A percentile compares a stretch with the other conserved stretches of the same genome.
Conservation (phyloP, 2,329 filamentous ascomycete genomes). For the Botrytis paeoniae region DNA sequence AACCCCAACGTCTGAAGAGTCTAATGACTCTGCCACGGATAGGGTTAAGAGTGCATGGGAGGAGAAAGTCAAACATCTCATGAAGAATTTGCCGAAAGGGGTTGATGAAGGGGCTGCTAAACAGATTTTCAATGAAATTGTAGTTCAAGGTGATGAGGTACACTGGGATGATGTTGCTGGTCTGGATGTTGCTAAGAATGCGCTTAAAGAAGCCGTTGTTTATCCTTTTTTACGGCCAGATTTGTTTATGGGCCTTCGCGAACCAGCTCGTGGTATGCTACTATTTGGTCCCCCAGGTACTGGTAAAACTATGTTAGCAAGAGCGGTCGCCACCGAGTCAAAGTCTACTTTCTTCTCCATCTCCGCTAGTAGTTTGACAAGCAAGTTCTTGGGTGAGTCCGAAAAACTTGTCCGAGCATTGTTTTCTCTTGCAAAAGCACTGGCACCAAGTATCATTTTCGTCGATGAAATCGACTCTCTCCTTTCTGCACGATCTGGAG, state of each 20-base stretch:
- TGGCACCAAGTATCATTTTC: constrained; percentile 95
- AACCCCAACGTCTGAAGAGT: constrained; percentile 48
- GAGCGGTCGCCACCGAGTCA: constrained; percentile 91
- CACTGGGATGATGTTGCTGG: constrained; percentile 94
- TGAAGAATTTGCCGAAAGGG: constrained; percentile 77
- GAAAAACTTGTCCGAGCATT: constrained; percentile 94
- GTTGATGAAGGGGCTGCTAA: constrained; percentile 80
- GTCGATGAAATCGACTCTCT: constrained; percentile 97
- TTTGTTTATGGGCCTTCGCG: constrained; percentile 90
- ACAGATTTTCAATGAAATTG: constrained; percentile 93
- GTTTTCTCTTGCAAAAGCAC: constrained; percentile 81
- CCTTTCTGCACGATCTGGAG: constrained; percentile 77
- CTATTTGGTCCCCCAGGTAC: constrained; percentile 97
- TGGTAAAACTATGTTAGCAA: constrained; percentile 95
- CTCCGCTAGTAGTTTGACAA: constrained; percentile 88
- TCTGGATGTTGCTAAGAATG: constrained; percentile 83
- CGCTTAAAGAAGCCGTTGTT: constrained; percentile 91
- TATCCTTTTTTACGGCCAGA: constrained; percentile 96
- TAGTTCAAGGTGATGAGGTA: constrained; percentile 90
- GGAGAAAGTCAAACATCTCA: constrained; percentile 58
- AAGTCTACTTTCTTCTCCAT: constrained; percentile 97
- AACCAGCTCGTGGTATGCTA: constrained; percentile 92
- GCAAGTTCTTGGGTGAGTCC: constrained; percentile 93
- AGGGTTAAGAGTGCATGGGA: constrained; percentile 55
- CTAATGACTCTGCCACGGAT: constrained; percentile 42